Percentiles rank a stretch among this genome's conserved stretches.
These are phyloP conservation scores for Yamadazyma diospyri DNA, from an alignment of 1,139 yeast species.

Conservation along the genomic window DNA sequence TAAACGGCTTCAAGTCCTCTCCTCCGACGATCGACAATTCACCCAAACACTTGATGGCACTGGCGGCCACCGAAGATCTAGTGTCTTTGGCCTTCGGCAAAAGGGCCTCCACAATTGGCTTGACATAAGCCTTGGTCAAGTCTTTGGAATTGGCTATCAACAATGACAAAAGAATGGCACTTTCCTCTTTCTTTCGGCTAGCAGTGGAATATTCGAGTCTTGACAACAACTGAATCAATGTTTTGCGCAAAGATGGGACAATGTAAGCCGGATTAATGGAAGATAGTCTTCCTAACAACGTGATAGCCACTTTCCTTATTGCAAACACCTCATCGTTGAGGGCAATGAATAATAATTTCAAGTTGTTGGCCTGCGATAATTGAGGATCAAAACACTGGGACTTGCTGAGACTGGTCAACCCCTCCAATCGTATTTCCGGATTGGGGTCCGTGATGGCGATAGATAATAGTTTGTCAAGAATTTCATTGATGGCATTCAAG, in stretches of 20 bases:
- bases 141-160: slow-evolving; percentile 76
- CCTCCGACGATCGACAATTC: slow-evolving; percentile 88
- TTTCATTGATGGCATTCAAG: slow-evolving; percentile 78
- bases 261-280: slow-evolving; percentile 91
- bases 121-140: slow-evolving; percentile 82
- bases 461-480: slow-evolving; percentile 73
- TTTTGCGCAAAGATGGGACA: slow-evolving; percentile 85
- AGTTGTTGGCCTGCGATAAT: slow-evolving; percentile 89
- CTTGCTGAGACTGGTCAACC: slow-evolving; percentile 58
- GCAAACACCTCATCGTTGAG: slow-evolving; percentile 86
- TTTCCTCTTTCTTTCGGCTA: slow-evolving; percentile 80
- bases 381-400: slow-evolving; percentile 85
- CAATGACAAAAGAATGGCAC: slow-evolving; percentile 70
- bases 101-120: slow-evolving; percentile 81
- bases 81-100: slow-evolving; percentile 72
- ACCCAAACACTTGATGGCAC: slow-evolving; percentile 86
- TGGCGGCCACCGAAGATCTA: slow-evolving; percentile 78
- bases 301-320: slow-evolving; percentile 77
- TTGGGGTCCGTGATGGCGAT: slow-evolving; percentile 89
- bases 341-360: slow-evolving; percentile 79
- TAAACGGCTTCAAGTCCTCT: slow-evolving; percentile 71
- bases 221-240: slow-evolving; percentile 79
- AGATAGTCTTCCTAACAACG: slow-evolving; percentile 79
- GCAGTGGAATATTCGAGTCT: slow-evolving; percentile 78
- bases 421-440: slow-evolving; percentile 78